phyloP scores from a whole-genome alignment of 2,329 filamentous ascomycete genomes.

The Akanthomyces dipterigenus region DNA sequence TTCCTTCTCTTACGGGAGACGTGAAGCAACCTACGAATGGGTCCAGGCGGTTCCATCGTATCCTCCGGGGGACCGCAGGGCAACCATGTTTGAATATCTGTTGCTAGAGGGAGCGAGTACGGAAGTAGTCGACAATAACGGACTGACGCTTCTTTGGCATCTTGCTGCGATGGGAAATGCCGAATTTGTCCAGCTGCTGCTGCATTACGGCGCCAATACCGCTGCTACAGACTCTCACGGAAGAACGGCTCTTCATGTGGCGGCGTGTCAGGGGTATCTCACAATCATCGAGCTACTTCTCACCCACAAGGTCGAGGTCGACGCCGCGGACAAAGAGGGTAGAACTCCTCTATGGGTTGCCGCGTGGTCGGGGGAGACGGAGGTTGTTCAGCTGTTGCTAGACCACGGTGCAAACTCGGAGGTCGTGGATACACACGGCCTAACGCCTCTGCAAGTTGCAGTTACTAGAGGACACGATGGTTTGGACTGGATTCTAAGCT shows the following conservation, averaged over 20 bases:
- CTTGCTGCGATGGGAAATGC: no score
- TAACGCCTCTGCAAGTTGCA: constrained; percentile 15
- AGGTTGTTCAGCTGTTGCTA: not conserved
- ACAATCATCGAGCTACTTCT: not conserved
- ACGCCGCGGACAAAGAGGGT: not conserved
- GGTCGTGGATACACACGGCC: not conserved
- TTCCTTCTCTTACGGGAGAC: no score
- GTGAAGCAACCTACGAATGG: no score
- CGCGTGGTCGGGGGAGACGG: not conserved
- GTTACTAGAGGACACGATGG: not conserved
- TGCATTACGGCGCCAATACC: not conserved
- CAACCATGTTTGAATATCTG: no score
- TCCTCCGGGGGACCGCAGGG: no score
- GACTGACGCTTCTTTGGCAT: no score
- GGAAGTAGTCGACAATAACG: no score
- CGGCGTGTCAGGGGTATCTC: no score
- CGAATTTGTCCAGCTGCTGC: not conserved
- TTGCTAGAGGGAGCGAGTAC: no score
- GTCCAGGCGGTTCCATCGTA: no score
- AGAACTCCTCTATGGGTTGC: not conserved
- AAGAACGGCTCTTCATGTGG: not conserved
- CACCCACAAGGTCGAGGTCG: not conserved
- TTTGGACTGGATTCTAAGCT: not conserved
- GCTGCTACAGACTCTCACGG: not conserved
- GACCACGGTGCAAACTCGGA: not conserved